Base-by-base conservation (phyloP, 1,284 basidiomycete species). In the Apiotrichum montevideense region DNA sequence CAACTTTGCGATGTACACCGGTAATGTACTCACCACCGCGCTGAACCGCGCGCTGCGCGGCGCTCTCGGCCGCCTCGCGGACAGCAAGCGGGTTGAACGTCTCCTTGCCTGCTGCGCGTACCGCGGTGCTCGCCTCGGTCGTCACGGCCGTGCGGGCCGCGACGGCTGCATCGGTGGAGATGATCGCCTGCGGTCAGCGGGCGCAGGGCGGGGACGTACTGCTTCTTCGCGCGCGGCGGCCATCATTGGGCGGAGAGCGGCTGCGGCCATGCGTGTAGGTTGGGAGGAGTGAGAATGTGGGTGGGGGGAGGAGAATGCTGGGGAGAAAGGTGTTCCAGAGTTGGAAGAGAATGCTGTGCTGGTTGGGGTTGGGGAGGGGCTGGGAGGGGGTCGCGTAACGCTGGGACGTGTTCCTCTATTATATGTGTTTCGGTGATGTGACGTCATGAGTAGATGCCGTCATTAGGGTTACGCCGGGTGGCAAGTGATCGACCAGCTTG, bases 221-320 rank as follows among this genome's bases (percentile, higher is more conserved):
- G 65, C 68, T 60, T 74, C 73, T 66, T 73, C 70, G 39, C 69
- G 43, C 14, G 63, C 70, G n/a, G 56, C 61, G 2, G 70, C 61
- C 46, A 74, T 54, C 69, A 74, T 72, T 41, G 66, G 66, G 49
- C 66, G 65, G 14, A 69, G 56, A 9, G 68, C 67, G 15, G 50
- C 45, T n/a, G 55, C 52, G 35, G 61, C 61, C 61, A 63, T 63
- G 35, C 21, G 39, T 39, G 37, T 39, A 29, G 29, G 29, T 29
- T 29, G 29, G 29, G 29, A 29, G 3, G 29, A 29, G 29, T 29
- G 29, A 29, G 29, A 29, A 29, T 29, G 29, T 29, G 29, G 3
- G 3, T 2, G 29, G 29, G 29, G 29, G 29, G 29, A 29, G 29
- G 29, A 29, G 29, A 29, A 29, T 29, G 29, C 29, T 29, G 29